A percentile compares a stretch with the other conserved stretches of the same genome.
Evolutionary conservation across 2,329 filamentous ascomycete species (phyloP).

Genomic region (Sarocladium kiliense): DNA sequence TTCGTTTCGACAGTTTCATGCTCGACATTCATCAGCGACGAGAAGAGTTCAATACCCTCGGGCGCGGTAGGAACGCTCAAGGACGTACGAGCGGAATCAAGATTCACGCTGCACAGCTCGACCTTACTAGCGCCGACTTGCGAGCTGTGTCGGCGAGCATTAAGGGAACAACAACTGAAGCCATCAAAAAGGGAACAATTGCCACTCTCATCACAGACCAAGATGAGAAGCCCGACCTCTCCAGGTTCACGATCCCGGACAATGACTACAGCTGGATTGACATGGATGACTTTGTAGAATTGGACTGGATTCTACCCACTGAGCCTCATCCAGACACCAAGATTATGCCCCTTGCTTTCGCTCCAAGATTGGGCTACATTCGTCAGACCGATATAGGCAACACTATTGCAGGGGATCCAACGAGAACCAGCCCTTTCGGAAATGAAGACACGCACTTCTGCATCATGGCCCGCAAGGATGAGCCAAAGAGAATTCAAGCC

Average conservation of each 20-base stretch:
- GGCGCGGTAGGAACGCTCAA: slow-evolving; percentile 69
- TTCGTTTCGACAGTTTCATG: slow-evolving; percentile 94
- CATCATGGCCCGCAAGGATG: slow-evolving; percentile 86
- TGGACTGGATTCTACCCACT: slow-evolving; percentile 91
- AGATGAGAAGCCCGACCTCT: slow-evolving; percentile 64
- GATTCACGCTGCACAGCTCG: slow-evolving; percentile 89
- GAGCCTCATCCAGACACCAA: slow-evolving; percentile 89
- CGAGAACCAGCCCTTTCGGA: slow-evolving; percentile 83
- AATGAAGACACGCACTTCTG: slow-evolving; percentile 91
- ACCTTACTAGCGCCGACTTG: slow-evolving; percentile 86
- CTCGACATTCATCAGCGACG: slow-evolving; percentile 90
- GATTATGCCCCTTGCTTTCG: slow-evolving; percentile 86
- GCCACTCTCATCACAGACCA: slow-evolving; percentile 47
- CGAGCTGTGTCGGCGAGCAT: slow-evolving; percentile 90
- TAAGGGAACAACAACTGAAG: slow-evolving; percentile 70
- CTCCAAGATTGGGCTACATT: slow-evolving; percentile 96
- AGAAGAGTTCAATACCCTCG: slow-evolving; percentile 82
- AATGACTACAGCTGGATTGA: slow-evolving; percentile 96
- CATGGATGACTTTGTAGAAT: slow-evolving; percentile 98
- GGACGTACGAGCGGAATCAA: slow-evolving; percentile 88
- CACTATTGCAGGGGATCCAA: slow-evolving; percentile 71
- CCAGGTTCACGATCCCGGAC: slow-evolving; percentile 90
- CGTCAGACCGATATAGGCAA: slow-evolving; percentile 90
- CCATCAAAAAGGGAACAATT: slow-evolving; percentile 58
- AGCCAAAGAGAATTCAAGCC: slow-evolving; percentile 82